phyloP scores from a whole-genome alignment of 257 asterid genomes.

The Forsythia viridissima region DNA sequence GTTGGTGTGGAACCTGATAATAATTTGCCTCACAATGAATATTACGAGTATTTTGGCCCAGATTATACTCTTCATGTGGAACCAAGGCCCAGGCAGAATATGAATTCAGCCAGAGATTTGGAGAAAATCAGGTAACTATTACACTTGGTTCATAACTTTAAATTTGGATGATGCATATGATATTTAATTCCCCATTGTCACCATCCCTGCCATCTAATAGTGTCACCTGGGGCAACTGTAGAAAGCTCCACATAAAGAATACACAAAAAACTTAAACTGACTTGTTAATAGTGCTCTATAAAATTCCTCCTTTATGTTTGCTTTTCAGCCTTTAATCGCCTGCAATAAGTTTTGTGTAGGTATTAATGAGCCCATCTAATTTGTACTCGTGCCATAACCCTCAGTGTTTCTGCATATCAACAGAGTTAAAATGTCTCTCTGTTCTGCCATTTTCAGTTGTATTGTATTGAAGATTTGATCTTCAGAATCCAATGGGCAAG shows the following conservation, averaged over 20 bases:
- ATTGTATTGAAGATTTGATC: too few species aligned
- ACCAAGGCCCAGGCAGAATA: slow-evolving; percentile 61
- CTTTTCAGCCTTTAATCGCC: neutral
- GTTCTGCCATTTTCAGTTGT: too few species aligned
- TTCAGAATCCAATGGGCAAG: too few species aligned
- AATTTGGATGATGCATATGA: neutral
- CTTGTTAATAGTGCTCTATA: too few species aligned
- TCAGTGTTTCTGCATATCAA: too few species aligned
- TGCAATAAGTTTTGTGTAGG: neutral
- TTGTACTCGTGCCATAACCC: neutral
- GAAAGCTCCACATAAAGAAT: too few species aligned
- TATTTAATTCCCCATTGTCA: neutral
- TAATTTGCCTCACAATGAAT: slow-evolving; percentile 75
- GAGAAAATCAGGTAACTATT: slow-evolving; percentile 65
- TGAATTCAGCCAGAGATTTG: slow-evolving; percentile 61
- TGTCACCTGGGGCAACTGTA: too few species aligned
- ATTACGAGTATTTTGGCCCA: slow-evolving; percentile 87
- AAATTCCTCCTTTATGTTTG: too few species aligned
- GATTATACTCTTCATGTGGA: slow-evolving; percentile 74
- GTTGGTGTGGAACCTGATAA: slow-evolving; percentile 85
- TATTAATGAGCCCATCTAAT: neutral
- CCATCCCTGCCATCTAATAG: neutral
- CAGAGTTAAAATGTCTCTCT: too few species aligned
- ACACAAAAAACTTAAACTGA: too few species aligned
- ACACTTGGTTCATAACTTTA: slow-evolving; percentile 3